These are phyloP conservation scores for Monascus purpureus DNA, from an alignment of 495 filamentous ascomycete genomes.

Conservation along the genomic window DNA sequence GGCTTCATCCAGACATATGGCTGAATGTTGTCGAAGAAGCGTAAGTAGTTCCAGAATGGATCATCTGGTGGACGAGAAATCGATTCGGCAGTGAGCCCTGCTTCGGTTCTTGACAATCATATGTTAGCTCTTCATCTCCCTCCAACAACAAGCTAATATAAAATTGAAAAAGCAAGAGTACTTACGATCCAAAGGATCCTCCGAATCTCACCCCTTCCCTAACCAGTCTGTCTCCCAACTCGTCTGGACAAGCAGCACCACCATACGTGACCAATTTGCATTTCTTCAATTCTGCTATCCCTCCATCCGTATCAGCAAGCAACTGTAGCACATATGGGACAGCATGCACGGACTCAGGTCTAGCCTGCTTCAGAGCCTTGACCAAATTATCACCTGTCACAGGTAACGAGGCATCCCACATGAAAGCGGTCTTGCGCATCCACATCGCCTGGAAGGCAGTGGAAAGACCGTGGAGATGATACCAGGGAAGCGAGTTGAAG, in stretches of 20 bases:
- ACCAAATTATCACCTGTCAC: constrained; percentile 36
- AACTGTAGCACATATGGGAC: constrained; percentile 46
- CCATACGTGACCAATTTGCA: constrained; percentile 37
- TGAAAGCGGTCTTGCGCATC: constrained; percentile 32
- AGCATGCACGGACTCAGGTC: constrained; percentile 35
- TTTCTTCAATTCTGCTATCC: constrained; percentile 27
- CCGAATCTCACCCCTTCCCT: constrained; percentile 32
- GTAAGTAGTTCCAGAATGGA: constrained; percentile 40
- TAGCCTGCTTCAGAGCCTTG: constrained; percentile 29
- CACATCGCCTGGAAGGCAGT: constrained; percentile 36
- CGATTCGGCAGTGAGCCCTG: constrained; percentile 36
- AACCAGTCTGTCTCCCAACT: constrained; percentile 40
- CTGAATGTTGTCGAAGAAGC: constrained; percentile 29
- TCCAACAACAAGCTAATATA: too few species aligned
- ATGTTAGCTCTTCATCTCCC: not conserved
- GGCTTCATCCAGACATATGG: constrained; percentile 38
- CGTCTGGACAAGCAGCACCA: constrained; percentile 41
- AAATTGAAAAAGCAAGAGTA: constrained; percentile 4
- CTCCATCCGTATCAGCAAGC: constrained; percentile 32
- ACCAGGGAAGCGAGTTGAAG: constrained; percentile 43
- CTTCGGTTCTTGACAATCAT: constrained; percentile 40
- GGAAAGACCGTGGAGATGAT: constrained; percentile 36
- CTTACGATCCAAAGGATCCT: constrained; percentile 39
- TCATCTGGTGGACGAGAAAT: constrained; percentile 30
- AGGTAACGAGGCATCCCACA: constrained; percentile 40